phyloP scores from a whole-genome alignment of 2,329 filamentous ascomycete genomes.

The Arthroderma sp. region DNA sequence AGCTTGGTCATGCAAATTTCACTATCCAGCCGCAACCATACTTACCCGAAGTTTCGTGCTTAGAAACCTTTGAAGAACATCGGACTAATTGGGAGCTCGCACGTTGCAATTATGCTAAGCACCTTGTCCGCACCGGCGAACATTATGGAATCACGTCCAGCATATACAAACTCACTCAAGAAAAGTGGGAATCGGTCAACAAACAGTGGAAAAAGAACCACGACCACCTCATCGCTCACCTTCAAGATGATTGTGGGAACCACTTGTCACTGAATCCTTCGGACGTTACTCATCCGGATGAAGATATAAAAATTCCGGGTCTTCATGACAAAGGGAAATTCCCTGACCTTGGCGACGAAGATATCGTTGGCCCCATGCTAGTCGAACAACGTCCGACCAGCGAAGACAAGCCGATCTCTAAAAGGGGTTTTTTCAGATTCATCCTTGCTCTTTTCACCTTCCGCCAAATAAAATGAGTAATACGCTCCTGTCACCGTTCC shows the following conservation, averaged over 20 bases:
- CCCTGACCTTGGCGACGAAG: slow-evolving; percentile 72
- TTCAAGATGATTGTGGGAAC: slow-evolving; percentile 22
- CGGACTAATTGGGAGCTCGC: slow-evolving; percentile 72
- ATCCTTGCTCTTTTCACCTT: slow-evolving; percentile 28
- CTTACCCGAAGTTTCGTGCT: slow-evolving; percentile 47
- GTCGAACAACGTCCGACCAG: slow-evolving; percentile 28
- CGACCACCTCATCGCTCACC: slow-evolving; percentile 47
- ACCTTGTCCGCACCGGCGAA: slow-evolving; percentile 74
- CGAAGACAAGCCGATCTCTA: slow-evolving; percentile 24
- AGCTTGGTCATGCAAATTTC: slow-evolving; percentile 86
- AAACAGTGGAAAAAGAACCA: slow-evolving; percentile 58
- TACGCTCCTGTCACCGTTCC: background rate
- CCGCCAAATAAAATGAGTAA: background rate
- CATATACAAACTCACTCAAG: slow-evolving; percentile 70
- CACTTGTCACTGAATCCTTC: slow-evolving; percentile 27
- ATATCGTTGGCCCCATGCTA: slow-evolving; percentile 82
- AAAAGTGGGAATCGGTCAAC: slow-evolving; percentile 79
- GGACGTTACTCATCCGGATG: slow-evolving; percentile 32
- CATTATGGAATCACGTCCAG: slow-evolving; percentile 85
- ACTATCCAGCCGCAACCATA: slow-evolving; percentile 76
- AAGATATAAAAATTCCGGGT: slow-evolving; percentile 33
- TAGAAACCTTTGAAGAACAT: slow-evolving; percentile 50
- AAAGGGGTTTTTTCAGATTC: slow-evolving; percentile 33
- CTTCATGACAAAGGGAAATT: slow-evolving; percentile 59
- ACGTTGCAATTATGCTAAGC: slow-evolving; percentile 75